Evolutionary conservation across 371 early-diverging fungal species (phyloP).

Genomic region (Polyrhizophydium stewartii): DNA sequence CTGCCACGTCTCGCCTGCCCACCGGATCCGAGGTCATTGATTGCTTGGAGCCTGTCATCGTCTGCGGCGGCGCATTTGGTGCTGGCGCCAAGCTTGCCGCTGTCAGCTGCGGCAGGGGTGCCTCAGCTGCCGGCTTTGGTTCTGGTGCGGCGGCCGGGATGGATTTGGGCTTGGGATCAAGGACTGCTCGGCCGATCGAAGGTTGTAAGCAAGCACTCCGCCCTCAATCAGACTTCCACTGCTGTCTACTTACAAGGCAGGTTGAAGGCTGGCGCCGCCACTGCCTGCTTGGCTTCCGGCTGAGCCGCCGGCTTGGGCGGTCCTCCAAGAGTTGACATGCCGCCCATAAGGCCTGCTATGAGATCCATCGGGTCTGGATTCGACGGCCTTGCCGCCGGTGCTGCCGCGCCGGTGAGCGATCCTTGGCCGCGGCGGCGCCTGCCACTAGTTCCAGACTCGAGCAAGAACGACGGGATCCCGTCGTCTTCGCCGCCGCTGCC

Average conservation of each 20-base stretch:
- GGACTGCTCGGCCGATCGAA: background rate
- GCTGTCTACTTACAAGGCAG: background rate
- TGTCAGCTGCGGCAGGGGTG: no score
- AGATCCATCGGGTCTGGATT: background rate
- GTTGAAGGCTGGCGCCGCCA: background rate
- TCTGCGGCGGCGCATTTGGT: no score
- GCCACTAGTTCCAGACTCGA: background rate
- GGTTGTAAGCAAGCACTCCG: no score
- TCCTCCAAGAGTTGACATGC: background rate
- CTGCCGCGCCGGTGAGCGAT: background rate
- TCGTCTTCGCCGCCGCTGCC: background rate
- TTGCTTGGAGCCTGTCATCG: no score
- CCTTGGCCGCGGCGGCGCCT: background rate
- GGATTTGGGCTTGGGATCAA: background rate
- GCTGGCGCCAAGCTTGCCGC: no score
- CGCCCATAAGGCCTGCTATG: slow-evolving; percentile 2
- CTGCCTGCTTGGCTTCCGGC: background rate
- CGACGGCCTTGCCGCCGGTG: background rate
- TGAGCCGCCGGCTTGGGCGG: no score
- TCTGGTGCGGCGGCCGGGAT: background rate
- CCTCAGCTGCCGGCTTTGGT: background rate
- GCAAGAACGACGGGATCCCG: background rate
- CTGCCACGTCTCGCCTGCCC: no score
- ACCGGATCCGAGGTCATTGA: no score
- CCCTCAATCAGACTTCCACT: no score